Evolutionary conservation across 768 basidiomycete genomes (phyloP).

Genomic region (Dioszegia hungarica): DNA sequence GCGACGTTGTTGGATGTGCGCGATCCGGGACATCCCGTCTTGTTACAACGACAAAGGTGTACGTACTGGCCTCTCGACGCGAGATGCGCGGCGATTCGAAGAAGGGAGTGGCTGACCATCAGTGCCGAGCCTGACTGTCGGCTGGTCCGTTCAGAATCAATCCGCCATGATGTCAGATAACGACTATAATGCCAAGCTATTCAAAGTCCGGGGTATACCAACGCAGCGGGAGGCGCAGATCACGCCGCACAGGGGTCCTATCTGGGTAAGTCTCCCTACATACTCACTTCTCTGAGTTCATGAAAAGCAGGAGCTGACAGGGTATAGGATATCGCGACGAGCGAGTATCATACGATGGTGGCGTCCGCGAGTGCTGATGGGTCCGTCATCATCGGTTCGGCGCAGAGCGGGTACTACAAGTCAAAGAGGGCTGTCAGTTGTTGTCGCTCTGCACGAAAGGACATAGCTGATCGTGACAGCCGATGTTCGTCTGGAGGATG

Average conservation of each 20-base stretch:
- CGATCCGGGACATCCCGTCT: conserved; percentile 19
- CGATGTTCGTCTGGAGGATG: conserved; percentile 51
- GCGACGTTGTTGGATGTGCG: conserved; percentile 24
- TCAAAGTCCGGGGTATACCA: conserved; percentile 15
- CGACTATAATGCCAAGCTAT: conserved; percentile 16
- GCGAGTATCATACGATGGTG: conserved; percentile 80
- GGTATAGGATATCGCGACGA: conserved; percentile 37
- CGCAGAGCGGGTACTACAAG: conserved; percentile 17
- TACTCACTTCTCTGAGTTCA: neutral
- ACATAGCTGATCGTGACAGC: conserved; percentile 9
- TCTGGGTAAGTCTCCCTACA: conserved; percentile 65
- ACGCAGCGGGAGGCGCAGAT: neutral
- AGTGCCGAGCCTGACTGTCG: conserved; percentile 25
- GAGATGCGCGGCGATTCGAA: neutral
- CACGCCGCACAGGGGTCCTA: conserved; percentile 57
- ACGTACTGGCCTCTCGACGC: neutral
- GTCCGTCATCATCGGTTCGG: conserved; percentile 45
- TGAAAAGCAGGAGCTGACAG: neutral
- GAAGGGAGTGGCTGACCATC: too few relatives aligned
- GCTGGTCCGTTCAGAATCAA: conserved; percentile 26
- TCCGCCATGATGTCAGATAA: conserved; percentile 20
- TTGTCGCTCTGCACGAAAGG: too few relatives aligned
- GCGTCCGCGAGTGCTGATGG: conserved; percentile 82
- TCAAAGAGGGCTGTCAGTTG: conserved; percentile 17
- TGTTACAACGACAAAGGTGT: conserved; percentile 27